A percentile compares a stretch with the other conserved stretches of the same genome.
Conservation (phyloP, 2,329 filamentous ascomycete species). For the Verruconis gallopava region DNA sequence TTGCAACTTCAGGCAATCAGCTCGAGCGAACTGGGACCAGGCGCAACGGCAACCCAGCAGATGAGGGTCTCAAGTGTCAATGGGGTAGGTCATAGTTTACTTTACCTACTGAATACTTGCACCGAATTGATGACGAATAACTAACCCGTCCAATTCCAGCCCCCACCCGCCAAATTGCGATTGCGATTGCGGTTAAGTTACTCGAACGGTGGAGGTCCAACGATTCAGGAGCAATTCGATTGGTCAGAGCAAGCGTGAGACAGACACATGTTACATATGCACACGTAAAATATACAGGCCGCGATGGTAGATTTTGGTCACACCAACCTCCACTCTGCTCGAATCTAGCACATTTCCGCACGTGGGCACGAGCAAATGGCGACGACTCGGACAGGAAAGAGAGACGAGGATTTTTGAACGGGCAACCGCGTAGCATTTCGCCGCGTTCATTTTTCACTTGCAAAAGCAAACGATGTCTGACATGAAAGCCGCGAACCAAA, state of each 20-base stretch:
- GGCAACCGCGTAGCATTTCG: too few species aligned
- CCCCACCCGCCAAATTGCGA: slow-evolving; percentile 55
- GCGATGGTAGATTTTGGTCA: too few species aligned
- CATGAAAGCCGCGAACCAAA: too few species aligned
- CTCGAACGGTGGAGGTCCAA: slow-evolving; percentile 52
- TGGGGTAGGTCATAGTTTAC: slow-evolving; percentile 57
- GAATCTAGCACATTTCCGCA: too few species aligned
- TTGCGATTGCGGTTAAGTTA: slow-evolving; percentile 79
- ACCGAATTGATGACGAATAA: slow-evolving; percentile 16
- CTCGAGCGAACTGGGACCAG: slow-evolving; percentile 59
- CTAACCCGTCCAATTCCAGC: slow-evolving; percentile 41
- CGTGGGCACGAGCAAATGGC: too few species aligned
- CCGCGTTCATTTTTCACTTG: too few species aligned
- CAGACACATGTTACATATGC: background rate
- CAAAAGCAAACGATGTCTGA: too few species aligned
- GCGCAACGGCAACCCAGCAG: slow-evolving; percentile 73
- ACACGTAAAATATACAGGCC: too few species aligned
- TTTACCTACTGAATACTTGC: slow-evolving; percentile 8
- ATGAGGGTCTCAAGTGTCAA: slow-evolving; percentile 79
- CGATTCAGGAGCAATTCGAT: slow-evolving; percentile 84
- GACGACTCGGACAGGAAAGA: too few species aligned
- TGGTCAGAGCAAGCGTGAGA: slow-evolving; percentile 63
- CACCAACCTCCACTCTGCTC: too few species aligned
- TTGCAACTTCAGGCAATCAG: slow-evolving; percentile 85
- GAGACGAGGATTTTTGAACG: too few species aligned